These are phyloP conservation scores for Trematosphaeria pertusa DNA, from an alignment of 2,329 filamentous ascomycete genomes.

Conservation along the genomic window DNA sequence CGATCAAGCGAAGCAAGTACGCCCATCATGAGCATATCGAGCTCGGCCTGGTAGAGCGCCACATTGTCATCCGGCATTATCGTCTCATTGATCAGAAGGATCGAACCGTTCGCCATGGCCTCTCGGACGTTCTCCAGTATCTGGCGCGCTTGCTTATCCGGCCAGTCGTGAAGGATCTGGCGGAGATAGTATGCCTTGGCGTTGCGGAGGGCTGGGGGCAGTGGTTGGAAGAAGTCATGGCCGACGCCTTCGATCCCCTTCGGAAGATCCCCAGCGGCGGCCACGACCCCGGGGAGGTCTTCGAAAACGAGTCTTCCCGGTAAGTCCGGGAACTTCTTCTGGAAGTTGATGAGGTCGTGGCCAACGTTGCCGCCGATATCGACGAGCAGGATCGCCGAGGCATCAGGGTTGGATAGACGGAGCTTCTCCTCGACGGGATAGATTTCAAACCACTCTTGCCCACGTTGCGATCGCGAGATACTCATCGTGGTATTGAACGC, in stretches of 20 bases:
- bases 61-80: slow-evolving; percentile 47
- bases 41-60: slow-evolving; percentile 29
- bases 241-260: slow-evolving; percentile 6
- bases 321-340: slow-evolving; percentile 9
- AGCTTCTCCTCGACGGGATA: slow-evolving; percentile 20
- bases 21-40: slow-evolving; percentile 53
- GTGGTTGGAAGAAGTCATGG: slow-evolving; percentile 19
- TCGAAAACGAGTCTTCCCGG: slow-evolving; percentile 15
- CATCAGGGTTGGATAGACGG: background rate
- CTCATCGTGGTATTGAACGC: slow-evolving; percentile 35
- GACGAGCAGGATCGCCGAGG: slow-evolving; percentile 13
- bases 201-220: slow-evolving; percentile 3
- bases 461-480: background rate
- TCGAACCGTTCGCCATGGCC: slow-evolving; percentile 38
- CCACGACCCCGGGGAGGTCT: slow-evolving; percentile 14
- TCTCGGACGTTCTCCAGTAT: slow-evolving; percentile 42
- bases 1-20: slow-evolving; percentile 46
- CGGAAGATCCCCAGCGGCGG: background rate
- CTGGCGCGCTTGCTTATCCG: slow-evolving; percentile 35
- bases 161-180: slow-evolving; percentile 50
- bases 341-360: slow-evolving; percentile 15
- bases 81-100: slow-evolving; percentile 53
- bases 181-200: slow-evolving; percentile 35
- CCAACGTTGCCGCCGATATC: slow-evolving; percentile 17
- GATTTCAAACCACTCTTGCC: slow-evolving; percentile 16